These are phyloP conservation scores for Planoprotostelium fungivorum DNA, from an alignment of 78 protist genomes.

Conservation along the genomic window DNA sequence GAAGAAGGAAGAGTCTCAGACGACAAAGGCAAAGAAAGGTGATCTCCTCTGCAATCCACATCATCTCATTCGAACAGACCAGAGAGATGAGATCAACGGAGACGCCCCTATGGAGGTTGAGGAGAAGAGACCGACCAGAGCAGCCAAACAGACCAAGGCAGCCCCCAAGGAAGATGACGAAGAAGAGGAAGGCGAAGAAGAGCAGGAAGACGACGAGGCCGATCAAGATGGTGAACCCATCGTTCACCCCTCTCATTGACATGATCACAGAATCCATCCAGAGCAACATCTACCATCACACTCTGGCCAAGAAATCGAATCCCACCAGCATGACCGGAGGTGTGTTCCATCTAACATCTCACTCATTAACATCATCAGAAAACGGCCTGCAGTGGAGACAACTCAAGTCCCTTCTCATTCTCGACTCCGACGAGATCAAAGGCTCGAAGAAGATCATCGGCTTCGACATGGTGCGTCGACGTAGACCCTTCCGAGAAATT, in stretches of 20 bases:
- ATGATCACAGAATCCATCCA: neutral
- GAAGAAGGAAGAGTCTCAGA: no score
- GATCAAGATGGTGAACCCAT: neutral
- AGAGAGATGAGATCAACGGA: neutral
- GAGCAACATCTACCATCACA: neutral
- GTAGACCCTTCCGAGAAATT: neutral
- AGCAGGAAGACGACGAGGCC: neutral
- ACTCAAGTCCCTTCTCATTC: neutral
- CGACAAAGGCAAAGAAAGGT: no score
- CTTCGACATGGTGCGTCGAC: conserved; percentile 35
- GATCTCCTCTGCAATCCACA: no score
- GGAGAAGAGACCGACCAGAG: no score
- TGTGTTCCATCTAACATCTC: neutral
- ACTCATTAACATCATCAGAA: neutral
- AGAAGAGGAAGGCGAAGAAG: neutral
- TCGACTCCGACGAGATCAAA: neutral
- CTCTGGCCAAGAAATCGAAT: neutral
- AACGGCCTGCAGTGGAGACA: neutral
- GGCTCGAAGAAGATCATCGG: conserved; percentile 6
- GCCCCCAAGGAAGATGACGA: neutral
- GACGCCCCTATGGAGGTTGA: neutral
- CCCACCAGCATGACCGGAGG: neutral
- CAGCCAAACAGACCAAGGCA: neutral
- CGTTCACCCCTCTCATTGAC: neutral
- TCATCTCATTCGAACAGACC: no score